Base-by-base conservation (phyloP, 2,329 filamentous ascomycete genomes). In the Paraconiothyrium brasiliense region DNA sequence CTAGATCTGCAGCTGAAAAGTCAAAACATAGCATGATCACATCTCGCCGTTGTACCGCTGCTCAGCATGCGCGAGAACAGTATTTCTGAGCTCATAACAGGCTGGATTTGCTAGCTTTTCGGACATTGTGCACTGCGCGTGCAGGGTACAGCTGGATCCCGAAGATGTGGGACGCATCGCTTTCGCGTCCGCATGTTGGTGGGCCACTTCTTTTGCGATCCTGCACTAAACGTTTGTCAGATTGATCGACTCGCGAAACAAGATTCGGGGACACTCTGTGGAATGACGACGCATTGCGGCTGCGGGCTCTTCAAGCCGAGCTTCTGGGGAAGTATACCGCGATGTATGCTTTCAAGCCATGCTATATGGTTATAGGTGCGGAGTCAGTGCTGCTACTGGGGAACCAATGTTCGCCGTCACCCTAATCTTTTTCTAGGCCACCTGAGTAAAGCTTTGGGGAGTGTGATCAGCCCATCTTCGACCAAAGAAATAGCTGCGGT, bases 161-260 rank as follows among this genome's bases (percentile, higher is more conserved):
- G 37, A 54, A 14, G 37, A 13, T 30, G 34, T 24, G 51, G 51
- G 22, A 54, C 51, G 51, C n/a, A 54, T 54, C 39, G 51, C 51
- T 44, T 37, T 34, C 48, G 48, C 32, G 13, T 54, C 39, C 51
- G 24, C 51, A 43, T n/a, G 22, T 30, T 9, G 4, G 14, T 20
- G 24, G 14, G 22, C 51, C 51, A 43, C 24, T n/a, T 30, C 13
- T 49, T 43, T 43, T 11, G 24, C 16, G 11, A 43, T 54, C 37
- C 35, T 14, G 50, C 47, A 49, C 47, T n/a, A 49, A 30, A 47
- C 14, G 48, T 22, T 51, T 34, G n/a, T 37, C 32, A 51, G 48
- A 51, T 51, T 37, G 48, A 51, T 34, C 48, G 48, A 51, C 48
- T 37, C 48, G 8, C 48, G 47, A 50, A 50, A 50, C 47, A 35